Base-by-base conservation (phyloP, 2,329 filamentous ascomycete genomes). In the Colletotrichum sp. region DNA sequence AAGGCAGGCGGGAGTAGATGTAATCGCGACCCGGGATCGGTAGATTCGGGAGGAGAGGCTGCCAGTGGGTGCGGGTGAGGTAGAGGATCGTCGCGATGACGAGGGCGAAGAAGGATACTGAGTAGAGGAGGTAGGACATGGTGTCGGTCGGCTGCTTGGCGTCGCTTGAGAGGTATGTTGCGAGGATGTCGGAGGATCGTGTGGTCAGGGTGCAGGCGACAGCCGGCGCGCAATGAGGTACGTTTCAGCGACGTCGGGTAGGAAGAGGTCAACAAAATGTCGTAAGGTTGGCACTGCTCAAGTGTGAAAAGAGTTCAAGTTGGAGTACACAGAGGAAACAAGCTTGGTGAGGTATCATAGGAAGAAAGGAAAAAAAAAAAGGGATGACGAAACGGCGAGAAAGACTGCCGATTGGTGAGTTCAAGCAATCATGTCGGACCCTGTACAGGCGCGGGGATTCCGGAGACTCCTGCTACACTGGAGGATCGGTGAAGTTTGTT, bases 51-150 rank as follows among this genome's bases (percentile, higher is more conserved):
- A 98, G 84, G 77, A 90, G 87, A 70, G 90, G 92, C 58, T 93
- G 85, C 97, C 97, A 98, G 85, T 88, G 88, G 70, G 88, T 83
- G 78, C 96, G 95, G 71, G 94, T 96, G 77, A 97, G 86, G 88
- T 95, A 98, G 79, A 97, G 92, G 72, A 87, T 90, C 70, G 95
- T 97, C 73, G 92, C 93, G 77, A 90, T 80, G 78, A 96, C 81
- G 79, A 98, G 88, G 81, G 94, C 88, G 78, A 93, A 83, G 82
- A 98, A 90, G 80, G 91, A 91, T 76, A 96, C 83, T 78, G 90
- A 92, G 86, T 95, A 98, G 85, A 98, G 90, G 76, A 97, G 82
- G 86, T 96, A 97, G 76, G 86, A 88, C 95, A 97, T 98, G 78
- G 84, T 82, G 79, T 61, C 34, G 29, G 29, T 69, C 27, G 59